phyloP scores from a whole-genome alignment of 805 yeast genomes.

The Metschnikowia orientalis region DNA sequence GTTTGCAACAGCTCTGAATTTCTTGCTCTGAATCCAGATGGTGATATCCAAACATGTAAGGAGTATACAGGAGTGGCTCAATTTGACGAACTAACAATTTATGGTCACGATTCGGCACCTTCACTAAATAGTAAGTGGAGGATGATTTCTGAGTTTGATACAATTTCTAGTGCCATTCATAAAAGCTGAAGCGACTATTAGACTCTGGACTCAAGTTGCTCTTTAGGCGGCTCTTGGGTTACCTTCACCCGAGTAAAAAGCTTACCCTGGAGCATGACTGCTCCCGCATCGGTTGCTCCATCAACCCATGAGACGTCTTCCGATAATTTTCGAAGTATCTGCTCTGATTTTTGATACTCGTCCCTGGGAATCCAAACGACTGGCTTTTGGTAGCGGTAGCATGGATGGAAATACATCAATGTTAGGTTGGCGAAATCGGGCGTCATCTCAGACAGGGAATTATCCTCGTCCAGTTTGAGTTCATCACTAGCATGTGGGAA shows the following conservation, averaged over 20 bases:
- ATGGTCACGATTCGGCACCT: slow-evolving; percentile 17
- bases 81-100: slow-evolving; percentile 10
- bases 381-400: slow-evolving; percentile 34
- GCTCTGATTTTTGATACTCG: slow-evolving; percentile 6
- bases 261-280: slow-evolving; percentile 7
- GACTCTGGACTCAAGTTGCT: too few relatives aligned
- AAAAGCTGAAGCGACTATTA: background rate
- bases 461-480: slow-evolving; percentile 1
- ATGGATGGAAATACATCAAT: slow-evolving; percentile 34
- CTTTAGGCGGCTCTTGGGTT: slow-evolving; percentile 12
- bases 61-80: slow-evolving; percentile 12
- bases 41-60: slow-evolving; percentile 6
- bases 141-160: slow-evolving; percentile 15
- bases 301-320: slow-evolving; percentile 5
- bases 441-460: too few relatives aligned
- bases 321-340: slow-evolving; percentile 5
- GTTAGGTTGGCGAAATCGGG: slow-evolving; percentile 2
- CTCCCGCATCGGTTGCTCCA: slow-evolving; percentile 14
- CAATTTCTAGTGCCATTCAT: slow-evolving; percentile 13
- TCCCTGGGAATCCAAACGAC: slow-evolving; percentile 37
- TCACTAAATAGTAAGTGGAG: slow-evolving; percentile 15
- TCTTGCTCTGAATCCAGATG: slow-evolving; percentile 2
- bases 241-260: slow-evolving; percentile 7
- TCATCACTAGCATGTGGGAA: slow-evolving; percentile 21
- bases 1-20: slow-evolving; percentile 11